Evolutionary conservation across 306 rosid species (phyloP).

Genomic region (Oxytropis ochrocephala): DNA sequence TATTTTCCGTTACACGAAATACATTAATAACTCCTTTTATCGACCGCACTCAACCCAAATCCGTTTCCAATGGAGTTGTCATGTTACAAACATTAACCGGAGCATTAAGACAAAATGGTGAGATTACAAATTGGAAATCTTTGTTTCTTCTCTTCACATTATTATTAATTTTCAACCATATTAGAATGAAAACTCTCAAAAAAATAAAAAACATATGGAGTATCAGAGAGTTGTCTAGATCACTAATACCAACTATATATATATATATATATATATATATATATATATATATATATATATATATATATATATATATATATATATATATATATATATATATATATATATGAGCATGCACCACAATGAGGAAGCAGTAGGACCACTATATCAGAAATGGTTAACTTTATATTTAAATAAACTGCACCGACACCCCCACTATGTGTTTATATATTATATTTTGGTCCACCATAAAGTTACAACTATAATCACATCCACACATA

Average conservation of each 20-base stretch:
- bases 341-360: constrained; percentile 9
- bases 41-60: too few relatives aligned
- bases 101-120: too few relatives aligned
- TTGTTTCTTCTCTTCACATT: constrained; percentile 12
- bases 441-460: constrained; percentile 13
- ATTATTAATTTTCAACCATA: neutral
- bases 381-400: constrained; percentile 27
- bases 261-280: neutral
- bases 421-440: constrained; percentile 12
- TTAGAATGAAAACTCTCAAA: neutral
- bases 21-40: too few relatives aligned
- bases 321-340: too few relatives aligned
- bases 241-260: constrained; percentile 19
- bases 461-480: constrained; percentile 39
- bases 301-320: too few relatives aligned
- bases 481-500: constrained; percentile 16
- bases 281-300: too few relatives aligned
- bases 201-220: too few relatives aligned
- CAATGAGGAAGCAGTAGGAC: constrained; percentile 25
- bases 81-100: too few relatives aligned
- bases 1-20: too few relatives aligned
- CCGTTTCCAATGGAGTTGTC: too few relatives aligned
- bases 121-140: neutral
- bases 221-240: neutral
- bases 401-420: constrained; percentile 6